A percentile compares a stretch with the other conserved stretches of the same genome.
These are phyloP conservation scores for Acanthamoeba healyi DNA, from an alignment of 208 protist genomes.

Conservation along the genomic window DNA sequence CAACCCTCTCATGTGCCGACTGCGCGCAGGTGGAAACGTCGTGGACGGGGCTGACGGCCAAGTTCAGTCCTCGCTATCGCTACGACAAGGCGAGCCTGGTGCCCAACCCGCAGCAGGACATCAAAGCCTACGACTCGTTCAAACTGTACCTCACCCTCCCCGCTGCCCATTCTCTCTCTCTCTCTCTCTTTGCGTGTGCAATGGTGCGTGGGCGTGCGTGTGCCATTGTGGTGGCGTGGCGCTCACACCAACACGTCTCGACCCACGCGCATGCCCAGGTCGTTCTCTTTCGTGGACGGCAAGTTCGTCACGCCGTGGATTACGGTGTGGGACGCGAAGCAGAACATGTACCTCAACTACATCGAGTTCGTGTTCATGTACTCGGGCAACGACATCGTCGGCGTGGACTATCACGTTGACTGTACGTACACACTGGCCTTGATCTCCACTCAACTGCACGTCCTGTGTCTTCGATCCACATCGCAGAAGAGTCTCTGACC, in stretches of 20 bases:
- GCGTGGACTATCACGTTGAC: constrained; percentile 9
- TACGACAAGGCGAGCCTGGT: not conserved
- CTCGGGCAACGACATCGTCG: constrained; percentile 36
- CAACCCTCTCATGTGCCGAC: not conserved
- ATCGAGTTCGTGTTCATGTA: constrained; percentile 54
- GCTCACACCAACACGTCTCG: not conserved
- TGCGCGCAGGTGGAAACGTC: constrained; percentile 12
- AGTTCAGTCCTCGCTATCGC: constrained; percentile 55
- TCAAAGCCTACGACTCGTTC: constrained; percentile 4
- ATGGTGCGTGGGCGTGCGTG: not conserved
- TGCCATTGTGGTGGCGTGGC: too few species aligned
- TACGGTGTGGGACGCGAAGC: constrained; percentile 49
- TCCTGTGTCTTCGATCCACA: too few species aligned
- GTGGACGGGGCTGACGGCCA: constrained; percentile 44
- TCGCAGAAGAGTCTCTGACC: not conserved
- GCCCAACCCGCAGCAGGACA: constrained; percentile 53
- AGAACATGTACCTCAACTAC: constrained; percentile 56
- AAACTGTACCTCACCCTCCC: constrained; percentile 19
- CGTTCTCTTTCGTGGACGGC: constrained; percentile 39
- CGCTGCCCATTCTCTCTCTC: not conserved
- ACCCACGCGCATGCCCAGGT: not conserved
- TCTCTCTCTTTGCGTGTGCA: not conserved
- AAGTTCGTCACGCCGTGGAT: constrained; percentile 68
- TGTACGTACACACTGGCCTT: not conserved
- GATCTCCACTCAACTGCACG: not conserved